Conservation (phyloP, 2,329 filamentous ascomycete species). For the Elsinoe arachidis region DNA sequence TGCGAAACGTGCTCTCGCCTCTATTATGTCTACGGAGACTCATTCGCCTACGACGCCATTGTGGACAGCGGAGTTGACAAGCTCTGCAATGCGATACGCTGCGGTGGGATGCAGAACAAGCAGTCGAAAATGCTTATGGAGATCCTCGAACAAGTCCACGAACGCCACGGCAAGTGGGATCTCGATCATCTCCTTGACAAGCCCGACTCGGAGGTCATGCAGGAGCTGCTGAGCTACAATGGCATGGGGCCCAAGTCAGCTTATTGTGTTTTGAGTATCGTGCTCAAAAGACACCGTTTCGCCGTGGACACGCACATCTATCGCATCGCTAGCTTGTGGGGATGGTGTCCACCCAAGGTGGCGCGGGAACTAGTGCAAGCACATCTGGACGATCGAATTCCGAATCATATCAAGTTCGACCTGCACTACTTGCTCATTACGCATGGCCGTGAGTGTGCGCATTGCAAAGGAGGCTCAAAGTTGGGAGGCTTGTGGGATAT, state of each 20-base stretch:
- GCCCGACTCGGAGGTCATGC: slow-evolving; percentile 41
- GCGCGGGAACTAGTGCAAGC: neutral
- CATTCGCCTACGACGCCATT: neutral
- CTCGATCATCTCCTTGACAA: slow-evolving; percentile 43
- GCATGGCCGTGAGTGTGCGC: slow-evolving; percentile 13
- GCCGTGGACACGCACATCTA: neutral
- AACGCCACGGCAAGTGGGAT: slow-evolving; percentile 7
- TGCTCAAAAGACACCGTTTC: neutral
- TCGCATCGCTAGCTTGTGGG: no score
- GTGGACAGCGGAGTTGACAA: neutral
- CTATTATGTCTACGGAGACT: neutral
- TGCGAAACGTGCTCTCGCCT: slow-evolving; percentile 12
- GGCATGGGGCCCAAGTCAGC: slow-evolving; percentile 50
- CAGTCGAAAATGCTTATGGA: neutral
- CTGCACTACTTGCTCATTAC: slow-evolving; percentile 14
- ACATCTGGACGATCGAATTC: neutral
- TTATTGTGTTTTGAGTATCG: slow-evolving; percentile 12
- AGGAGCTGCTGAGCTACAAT: slow-evolving; percentile 42
- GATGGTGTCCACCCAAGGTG: neutral
- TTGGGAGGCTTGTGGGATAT: no score
- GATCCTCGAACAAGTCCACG: neutral
- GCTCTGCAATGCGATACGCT: neutral
- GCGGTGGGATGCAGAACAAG: neutral
- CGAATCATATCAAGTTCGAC: slow-evolving; percentile 8
- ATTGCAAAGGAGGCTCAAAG: neutral